Conservation (phyloP, 2,329 filamentous ascomycete species). For the Cladophialophora yegresii region DNA sequence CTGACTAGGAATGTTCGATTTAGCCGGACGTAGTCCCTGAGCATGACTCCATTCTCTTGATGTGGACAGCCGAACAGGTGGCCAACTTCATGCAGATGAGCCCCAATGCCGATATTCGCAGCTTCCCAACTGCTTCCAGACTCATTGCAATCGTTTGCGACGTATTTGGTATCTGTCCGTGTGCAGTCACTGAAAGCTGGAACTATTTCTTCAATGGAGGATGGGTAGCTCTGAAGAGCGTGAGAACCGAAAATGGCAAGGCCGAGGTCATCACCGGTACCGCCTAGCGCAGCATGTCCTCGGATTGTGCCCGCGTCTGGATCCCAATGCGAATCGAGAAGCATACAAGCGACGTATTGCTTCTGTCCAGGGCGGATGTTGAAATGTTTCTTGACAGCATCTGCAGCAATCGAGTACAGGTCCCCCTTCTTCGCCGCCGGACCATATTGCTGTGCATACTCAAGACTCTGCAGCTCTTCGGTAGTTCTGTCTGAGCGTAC, state of each 20-base stretch:
- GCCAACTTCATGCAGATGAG: slow-evolving; percentile 86
- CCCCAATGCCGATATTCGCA: slow-evolving; percentile 91
- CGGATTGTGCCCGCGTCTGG: slow-evolving; percentile 66
- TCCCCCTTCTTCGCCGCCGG: slow-evolving; percentile 69
- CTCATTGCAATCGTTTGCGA: slow-evolving; percentile 84
- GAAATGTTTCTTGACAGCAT: slow-evolving; percentile 79
- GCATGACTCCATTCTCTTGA: slow-evolving; percentile 89
- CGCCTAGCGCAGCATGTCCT: slow-evolving; percentile 81
- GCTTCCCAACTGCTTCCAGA: slow-evolving; percentile 91
- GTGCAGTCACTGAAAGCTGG: slow-evolving; percentile 89
- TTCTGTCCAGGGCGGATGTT: slow-evolving; percentile 73
- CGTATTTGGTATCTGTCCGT: slow-evolving; percentile 74
- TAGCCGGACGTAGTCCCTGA: slow-evolving; percentile 79
- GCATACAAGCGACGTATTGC: slow-evolving; percentile 81
- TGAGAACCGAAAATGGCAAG: slow-evolving; percentile 92
- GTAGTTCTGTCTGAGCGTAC: slow-evolving; percentile 82
- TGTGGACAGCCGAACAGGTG: slow-evolving; percentile 89
- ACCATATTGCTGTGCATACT: slow-evolving; percentile 75
- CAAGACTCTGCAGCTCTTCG: slow-evolving; percentile 75
- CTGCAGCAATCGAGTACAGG: slow-evolving; percentile 73
- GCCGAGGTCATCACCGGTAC: slow-evolving; percentile 67
- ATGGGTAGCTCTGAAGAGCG: slow-evolving; percentile 85
- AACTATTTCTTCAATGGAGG: slow-evolving; percentile 84
- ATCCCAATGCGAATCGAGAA: slow-evolving; percentile 91
- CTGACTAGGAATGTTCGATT: slow-evolving; percentile 80